Percentiles rank a stretch among this genome's conserved stretches.
phyloP scores from a whole-genome alignment of 139 green algal species.

The Chlorella sorokiniana region DNA sequence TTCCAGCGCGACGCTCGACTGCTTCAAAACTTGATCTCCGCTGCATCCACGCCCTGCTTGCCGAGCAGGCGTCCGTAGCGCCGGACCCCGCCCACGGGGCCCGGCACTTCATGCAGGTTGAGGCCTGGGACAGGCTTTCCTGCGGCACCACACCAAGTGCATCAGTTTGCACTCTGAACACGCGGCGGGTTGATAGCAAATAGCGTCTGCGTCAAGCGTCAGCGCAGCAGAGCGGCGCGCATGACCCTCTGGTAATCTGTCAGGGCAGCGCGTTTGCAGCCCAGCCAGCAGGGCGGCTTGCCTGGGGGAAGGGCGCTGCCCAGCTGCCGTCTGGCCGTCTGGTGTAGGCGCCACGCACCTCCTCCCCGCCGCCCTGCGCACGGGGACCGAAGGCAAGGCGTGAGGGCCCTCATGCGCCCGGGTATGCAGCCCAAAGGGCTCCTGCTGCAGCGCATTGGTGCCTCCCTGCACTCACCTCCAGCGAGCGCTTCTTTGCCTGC shows the following conservation, averaged over 20 bases:
- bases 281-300: too few species aligned
- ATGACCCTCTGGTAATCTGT: too few species aligned
- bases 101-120: conserved; percentile 27
- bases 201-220: background rate
- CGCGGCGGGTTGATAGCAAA: too few species aligned
- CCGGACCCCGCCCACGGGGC: conserved; percentile 20
- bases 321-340: background rate
- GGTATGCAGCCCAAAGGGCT: too few species aligned
- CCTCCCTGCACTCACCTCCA: background rate
- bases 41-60: conserved; percentile 38
- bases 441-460: too few species aligned
- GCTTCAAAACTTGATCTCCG: conserved; percentile 41
- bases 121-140: background rate
- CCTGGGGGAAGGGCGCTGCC: background rate
- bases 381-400: too few species aligned
- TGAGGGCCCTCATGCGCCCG: too few species aligned
- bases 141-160: too few species aligned
- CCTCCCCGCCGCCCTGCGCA: background rate
- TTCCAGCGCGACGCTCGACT: background rate
- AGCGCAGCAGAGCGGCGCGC: background rate
- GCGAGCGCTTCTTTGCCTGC: background rate
- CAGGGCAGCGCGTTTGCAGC: too few species aligned
- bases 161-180: too few species aligned
- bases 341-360: background rate
- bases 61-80: conserved; percentile 48